phyloP scores from a whole-genome alignment of 495 filamentous ascomycete species.

The Letharia lupina region DNA sequence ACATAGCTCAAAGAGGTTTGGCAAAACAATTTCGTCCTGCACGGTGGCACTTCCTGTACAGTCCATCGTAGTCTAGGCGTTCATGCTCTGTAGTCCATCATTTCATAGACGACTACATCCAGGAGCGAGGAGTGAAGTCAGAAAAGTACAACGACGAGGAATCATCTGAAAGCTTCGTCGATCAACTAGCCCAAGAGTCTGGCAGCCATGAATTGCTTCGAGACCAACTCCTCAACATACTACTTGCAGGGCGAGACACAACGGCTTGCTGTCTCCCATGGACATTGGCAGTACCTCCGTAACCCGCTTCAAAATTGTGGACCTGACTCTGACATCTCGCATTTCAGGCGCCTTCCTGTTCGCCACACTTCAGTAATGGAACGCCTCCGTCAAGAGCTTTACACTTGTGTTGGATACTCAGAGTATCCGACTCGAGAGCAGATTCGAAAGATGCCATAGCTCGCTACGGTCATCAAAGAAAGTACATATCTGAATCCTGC shows the following conservation, averaged over 20 bases:
- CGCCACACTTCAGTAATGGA: constrained; percentile 26
- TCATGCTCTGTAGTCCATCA: constrained; percentile 35
- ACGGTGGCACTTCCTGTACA: constrained; percentile 34
- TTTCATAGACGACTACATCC: constrained; percentile 35
- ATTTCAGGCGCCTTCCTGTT: constrained; percentile 26
- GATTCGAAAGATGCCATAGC: constrained; percentile 35
- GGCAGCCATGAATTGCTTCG: constrained; percentile 33
- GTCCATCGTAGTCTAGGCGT: constrained; percentile 27
- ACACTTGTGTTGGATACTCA: constrained; percentile 22
- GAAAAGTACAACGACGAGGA: constrained; percentile 3
- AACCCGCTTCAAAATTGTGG: not conserved
- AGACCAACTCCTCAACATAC: constrained; percentile 49
- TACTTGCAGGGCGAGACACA: constrained; percentile 56
- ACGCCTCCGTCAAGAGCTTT: constrained; percentile 28
- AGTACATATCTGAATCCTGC: constrained; percentile 22
- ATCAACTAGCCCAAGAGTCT: constrained; percentile 29
- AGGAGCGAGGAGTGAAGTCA: constrained; percentile 17
- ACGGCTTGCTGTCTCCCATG: constrained; percentile 42
- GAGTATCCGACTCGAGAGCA: constrained; percentile 29
- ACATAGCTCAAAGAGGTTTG: constrained; percentile 31
- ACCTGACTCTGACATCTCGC: constrained; percentile 29
- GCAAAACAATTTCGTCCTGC: constrained; percentile 35
- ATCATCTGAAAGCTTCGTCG: constrained; percentile 23
- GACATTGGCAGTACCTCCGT: constrained; percentile 27
- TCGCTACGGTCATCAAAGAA: constrained; percentile 39